Conservation (phyloP, 2,329 filamentous ascomycete genomes). For the Drechslerella dactyloides region DNA sequence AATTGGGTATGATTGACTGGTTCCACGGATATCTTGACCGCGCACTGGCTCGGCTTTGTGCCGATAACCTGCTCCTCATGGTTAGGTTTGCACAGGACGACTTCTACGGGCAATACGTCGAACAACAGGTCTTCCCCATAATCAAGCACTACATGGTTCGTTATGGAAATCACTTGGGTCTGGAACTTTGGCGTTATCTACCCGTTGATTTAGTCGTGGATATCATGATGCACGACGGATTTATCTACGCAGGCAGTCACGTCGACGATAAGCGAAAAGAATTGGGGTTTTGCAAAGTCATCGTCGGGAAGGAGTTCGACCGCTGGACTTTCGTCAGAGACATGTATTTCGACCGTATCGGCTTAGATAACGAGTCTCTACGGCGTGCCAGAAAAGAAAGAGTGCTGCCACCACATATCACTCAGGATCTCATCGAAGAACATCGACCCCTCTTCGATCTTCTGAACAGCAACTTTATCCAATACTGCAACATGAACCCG, state of each 20-base stretch:
- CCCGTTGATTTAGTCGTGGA: constrained; percentile 29
- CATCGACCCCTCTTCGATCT: constrained; percentile 28
- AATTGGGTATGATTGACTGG: constrained; percentile 32
- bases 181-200: constrained; percentile 29
- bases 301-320: constrained; percentile 38
- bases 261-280: constrained; percentile 23
- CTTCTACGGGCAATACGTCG: constrained; percentile 20
- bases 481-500: constrained; percentile 41
- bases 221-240: constrained; percentile 27
- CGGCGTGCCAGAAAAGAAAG: constrained; percentile 5
- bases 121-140: constrained; percentile 25
- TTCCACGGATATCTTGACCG: constrained; percentile 38
- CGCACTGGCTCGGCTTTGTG: constrained; percentile 20
- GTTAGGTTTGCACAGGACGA: constrained; percentile 20
- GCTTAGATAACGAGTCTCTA: constrained; percentile 8
- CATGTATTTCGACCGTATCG: constrained; percentile 39
- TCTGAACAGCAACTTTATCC: constrained; percentile 20
- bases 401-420: constrained; percentile 26
- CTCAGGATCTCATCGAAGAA: constrained; percentile 19
- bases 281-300: constrained; percentile 22
- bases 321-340: constrained; percentile 29
- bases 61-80: constrained; percentile 11
- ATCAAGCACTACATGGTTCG: constrained; percentile 43
- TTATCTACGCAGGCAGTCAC: constrained; percentile 20
- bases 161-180: constrained; percentile 22